These are phyloP conservation scores for Gentiana dahurica DNA, from an alignment of 257 asterid species.

Conservation along the genomic window DNA sequence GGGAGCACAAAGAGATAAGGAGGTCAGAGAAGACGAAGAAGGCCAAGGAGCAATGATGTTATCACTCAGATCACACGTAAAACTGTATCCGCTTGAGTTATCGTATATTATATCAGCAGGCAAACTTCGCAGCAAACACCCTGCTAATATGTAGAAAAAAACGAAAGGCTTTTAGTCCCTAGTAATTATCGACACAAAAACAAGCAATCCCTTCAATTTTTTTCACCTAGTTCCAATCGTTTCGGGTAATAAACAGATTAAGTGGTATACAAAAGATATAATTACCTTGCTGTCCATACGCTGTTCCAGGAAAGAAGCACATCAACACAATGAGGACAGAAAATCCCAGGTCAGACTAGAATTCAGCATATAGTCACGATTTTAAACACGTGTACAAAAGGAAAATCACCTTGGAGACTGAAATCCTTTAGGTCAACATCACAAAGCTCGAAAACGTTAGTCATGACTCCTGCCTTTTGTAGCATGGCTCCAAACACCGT, in stretches of 20 bases:
- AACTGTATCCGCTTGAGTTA: slow-evolving; percentile 76
- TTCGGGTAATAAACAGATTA: too few relatives aligned
- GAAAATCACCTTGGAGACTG: slow-evolving; percentile 79
- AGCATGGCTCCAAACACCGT: slow-evolving; percentile 73
- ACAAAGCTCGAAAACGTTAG: slow-evolving; percentile 80
- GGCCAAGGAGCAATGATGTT: slow-evolving; percentile 99
- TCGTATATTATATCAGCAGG: slow-evolving; percentile 86
- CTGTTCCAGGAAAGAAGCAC: slow-evolving; percentile 38
- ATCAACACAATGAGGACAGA: slow-evolving; percentile 8
- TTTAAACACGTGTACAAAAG: slow-evolving; percentile 2
- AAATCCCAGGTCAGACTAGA: slow-evolving; percentile 19
- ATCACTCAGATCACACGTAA: slow-evolving; percentile 83
- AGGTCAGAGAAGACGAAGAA: slow-evolving; percentile 65
- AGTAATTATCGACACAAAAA: too few relatives aligned
- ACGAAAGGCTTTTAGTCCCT: too few relatives aligned
- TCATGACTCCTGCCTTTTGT: slow-evolving; percentile 79
- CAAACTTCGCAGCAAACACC: slow-evolving; percentile 81
- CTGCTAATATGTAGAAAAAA: slow-evolving; percentile 22
- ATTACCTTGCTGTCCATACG: slow-evolving; percentile 78
- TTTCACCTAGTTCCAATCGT: too few relatives aligned
- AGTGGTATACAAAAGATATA: slow-evolving; percentile 5
- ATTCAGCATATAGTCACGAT: slow-evolving; percentile 4
- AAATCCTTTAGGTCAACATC: slow-evolving; percentile 96
- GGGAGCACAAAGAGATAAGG: slow-evolving; percentile 95
- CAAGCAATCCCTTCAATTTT: too few relatives aligned